Evolutionary conservation across 257 asterid genomes (phyloP).

Genomic region (Fraxinus pennsylvanica): DNA sequence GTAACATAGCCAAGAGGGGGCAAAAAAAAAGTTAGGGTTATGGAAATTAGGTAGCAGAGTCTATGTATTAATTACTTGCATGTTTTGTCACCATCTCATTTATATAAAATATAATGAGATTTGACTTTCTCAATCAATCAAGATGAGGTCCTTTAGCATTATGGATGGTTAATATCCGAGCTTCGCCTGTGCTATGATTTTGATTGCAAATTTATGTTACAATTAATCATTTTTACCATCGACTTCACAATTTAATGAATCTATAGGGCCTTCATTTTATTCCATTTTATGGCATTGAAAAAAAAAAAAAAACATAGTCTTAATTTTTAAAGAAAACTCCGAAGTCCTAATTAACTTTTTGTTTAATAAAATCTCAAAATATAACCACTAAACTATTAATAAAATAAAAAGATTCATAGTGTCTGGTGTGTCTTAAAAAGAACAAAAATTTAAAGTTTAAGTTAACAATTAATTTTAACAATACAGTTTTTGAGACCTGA

Average conservation of each 20-base stretch:
- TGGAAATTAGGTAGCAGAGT: no score
- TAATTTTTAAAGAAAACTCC: not conserved
- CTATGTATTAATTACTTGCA: not conserved
- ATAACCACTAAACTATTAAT: not conserved
- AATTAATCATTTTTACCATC: no score
- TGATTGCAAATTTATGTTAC: no score
- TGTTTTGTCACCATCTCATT: not conserved
- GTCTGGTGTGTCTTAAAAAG: no score
- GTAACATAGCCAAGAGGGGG: not conserved
- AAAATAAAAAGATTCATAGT: no score
- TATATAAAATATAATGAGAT: not conserved
- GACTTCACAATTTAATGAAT: no score
- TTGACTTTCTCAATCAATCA: not conserved
- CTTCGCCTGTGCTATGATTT: no score
- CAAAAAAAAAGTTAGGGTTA: not conserved
- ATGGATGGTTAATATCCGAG: not conserved
- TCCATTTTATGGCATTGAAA: no score
- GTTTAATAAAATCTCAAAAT: not conserved
- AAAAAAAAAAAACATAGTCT: not conserved
- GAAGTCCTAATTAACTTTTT: not conserved
- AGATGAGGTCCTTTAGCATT: not conserved
- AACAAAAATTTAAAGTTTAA: no score
- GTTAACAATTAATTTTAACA: no score
- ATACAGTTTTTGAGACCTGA: no score
- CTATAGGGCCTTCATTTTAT: no score